These are phyloP conservation scores for Gliomastix tumulicola DNA, from an alignment of 2,329 filamentous ascomycete genomes.

Conservation along the genomic window DNA sequence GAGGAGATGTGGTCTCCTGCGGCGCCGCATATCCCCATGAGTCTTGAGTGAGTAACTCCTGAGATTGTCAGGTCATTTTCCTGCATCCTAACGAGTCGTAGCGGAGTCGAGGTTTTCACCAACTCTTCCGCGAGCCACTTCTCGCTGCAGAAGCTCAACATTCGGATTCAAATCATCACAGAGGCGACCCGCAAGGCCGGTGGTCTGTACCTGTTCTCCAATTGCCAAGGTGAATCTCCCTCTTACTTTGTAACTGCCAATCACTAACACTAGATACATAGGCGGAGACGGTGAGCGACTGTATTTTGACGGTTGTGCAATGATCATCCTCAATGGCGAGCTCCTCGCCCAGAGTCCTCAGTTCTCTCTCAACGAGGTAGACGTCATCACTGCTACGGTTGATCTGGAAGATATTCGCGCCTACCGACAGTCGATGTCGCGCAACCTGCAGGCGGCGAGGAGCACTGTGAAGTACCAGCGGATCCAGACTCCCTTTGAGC, in stretches of 20 bases:
- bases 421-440: constrained; percentile 46
- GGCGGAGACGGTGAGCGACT: constrained; percentile 39
- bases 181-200: constrained; percentile 58
- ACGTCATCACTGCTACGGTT: constrained; percentile 58
- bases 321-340: constrained; percentile 59
- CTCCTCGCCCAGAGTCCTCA: constrained; percentile 58
- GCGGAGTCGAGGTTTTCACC: constrained; percentile 65
- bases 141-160: constrained; percentile 52
- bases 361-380: constrained; percentile 45
- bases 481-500: constrained; percentile 1
- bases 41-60: neutral
- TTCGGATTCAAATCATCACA: constrained; percentile 55
- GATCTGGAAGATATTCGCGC: constrained; percentile 64
- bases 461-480: neutral
- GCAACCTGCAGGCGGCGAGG: constrained; percentile 41
- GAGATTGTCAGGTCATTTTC: too few species aligned
- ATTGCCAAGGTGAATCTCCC: constrained; percentile 9
- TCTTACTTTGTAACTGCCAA: too few species aligned
- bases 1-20: constrained; percentile 17
- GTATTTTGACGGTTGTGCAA: constrained; percentile 52
- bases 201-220: constrained; percentile 42
- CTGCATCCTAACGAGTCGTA: constrained; percentile 38
- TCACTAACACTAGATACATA: too few species aligned
- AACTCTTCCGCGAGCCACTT: constrained; percentile 66
- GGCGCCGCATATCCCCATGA: neutral